Percentiles rank a stretch among this genome's conserved stretches.
phyloP scores from a whole-genome alignment of 148 eudicot genomes.

The Euryodendron excelsum region DNA sequence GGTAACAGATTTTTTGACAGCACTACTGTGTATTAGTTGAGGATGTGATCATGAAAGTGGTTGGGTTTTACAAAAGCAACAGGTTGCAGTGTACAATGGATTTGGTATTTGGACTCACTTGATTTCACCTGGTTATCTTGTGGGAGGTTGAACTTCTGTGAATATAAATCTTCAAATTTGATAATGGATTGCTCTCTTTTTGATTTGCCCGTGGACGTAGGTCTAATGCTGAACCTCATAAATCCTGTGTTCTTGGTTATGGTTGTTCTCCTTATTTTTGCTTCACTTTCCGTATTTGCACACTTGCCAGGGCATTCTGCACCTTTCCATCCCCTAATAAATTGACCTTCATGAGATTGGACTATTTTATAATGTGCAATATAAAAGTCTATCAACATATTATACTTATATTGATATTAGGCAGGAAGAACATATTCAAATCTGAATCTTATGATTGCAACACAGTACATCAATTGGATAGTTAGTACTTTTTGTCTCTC shows the following conservation, averaged over 20 bases:
- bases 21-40: background rate
- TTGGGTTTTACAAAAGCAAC: slow-evolving; percentile 1
- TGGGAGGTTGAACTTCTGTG: background rate
- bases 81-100: background rate
- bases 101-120: background rate
- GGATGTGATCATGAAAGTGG: background rate
- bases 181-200: background rate
- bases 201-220: background rate
- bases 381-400: background rate
- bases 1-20: background rate
- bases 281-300: background rate
- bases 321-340: background rate
- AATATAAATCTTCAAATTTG: background rate
- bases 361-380: background rate
- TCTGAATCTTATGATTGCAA: background rate
- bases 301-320: background rate
- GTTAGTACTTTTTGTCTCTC: too few species aligned
- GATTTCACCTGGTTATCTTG: too few species aligned
- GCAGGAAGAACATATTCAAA: background rate
- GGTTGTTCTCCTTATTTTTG: background rate
- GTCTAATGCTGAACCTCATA: background rate
- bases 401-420: background rate
- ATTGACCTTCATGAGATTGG: background rate
- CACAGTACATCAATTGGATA: background rate
- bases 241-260: background rate